Evolutionary conservation across 1,284 basidiomycete species (phyloP), one percentile per base, ranked within the genome.

Genomic region (Puccinia polysora): DNA sequence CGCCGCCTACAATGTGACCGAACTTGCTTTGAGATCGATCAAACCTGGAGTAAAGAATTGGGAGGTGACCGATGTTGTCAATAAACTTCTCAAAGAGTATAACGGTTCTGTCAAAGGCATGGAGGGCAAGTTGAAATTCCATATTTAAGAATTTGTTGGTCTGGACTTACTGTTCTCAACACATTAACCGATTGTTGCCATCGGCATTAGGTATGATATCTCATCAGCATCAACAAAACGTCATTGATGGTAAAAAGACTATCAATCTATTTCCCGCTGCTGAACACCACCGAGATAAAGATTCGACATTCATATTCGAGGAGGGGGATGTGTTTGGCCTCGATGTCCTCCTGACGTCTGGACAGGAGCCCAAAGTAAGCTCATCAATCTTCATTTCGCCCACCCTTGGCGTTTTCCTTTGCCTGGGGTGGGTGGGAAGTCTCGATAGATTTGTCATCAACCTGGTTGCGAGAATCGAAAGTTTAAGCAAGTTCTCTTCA

Each of bases 261-360:
- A 83, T 98, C 81, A 90, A 96, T 76, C 82, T 93, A 74, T 93
- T 94, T 83, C 92, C 93, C 40, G 86, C 85, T 50, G 87, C 91
- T 75, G 83, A 84, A 70, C 90, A 93, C 81, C 90, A 86, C 81
- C 85, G 86, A 76, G 91, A 93, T 75, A 89, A 90, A 76, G 91
- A 95, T 73, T 77, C 77, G 78, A 83, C 86, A 62, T 85, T 84
- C 50, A 88, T 87, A 2, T 94, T 96, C 76, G 90, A 89, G 68
- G 94, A 97, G 82, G 88, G 88, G 75, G 95, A 98, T 78, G 91
- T 98, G 18, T 98, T 91, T 81, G 95, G 95, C 50, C 87, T 98
- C 75, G 96, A 97, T 81, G 86, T 98, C 76, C 84, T 95, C 73
- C 83, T 98, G 72, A 89, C 91, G n/a, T 87, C 90, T 63, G 86